Conservation (phyloP, 768 basidiomycete genomes). For the Russula ochroleuca region DNA sequence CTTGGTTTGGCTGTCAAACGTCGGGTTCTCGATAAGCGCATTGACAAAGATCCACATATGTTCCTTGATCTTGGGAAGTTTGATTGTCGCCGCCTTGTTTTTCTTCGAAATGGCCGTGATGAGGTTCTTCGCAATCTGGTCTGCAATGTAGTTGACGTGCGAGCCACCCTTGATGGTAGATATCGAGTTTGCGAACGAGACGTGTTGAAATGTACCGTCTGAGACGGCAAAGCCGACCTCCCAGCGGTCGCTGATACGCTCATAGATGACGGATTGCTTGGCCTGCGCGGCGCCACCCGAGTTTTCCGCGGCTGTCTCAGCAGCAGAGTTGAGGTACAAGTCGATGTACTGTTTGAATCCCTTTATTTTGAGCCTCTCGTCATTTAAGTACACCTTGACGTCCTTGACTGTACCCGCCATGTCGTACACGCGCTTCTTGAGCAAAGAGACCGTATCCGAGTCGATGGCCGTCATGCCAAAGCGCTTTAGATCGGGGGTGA, state of each 20-base stretch:
- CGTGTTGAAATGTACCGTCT: slow-evolving; percentile 87
- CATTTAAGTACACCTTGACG: slow-evolving; percentile 90
- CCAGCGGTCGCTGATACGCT: slow-evolving; percentile 79
- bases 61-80: slow-evolving; percentile 89
- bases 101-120: slow-evolving; percentile 86
- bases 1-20: slow-evolving; percentile 99
- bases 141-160: slow-evolving; percentile 79
- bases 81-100: slow-evolving; percentile 95
- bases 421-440: slow-evolving; percentile 94
- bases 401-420: slow-evolving; percentile 94
- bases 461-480: slow-evolving; percentile 93
- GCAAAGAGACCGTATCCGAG: slow-evolving; percentile 81
- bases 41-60: slow-evolving; percentile 99
- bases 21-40: slow-evolving; percentile 92
- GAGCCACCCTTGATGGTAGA: slow-evolving; percentile 95
- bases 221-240: slow-evolving; percentile 94
- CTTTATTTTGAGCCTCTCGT: slow-evolving; percentile 87
- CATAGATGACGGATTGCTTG: slow-evolving; percentile 80
- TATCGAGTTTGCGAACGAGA: slow-evolving; percentile 97
- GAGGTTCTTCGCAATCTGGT: slow-evolving; percentile 84
- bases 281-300: slow-evolving; percentile 75
- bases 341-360: slow-evolving; percentile 97
- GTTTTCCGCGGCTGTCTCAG: slow-evolving; percentile 59
- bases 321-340: slow-evolving; percentile 78
- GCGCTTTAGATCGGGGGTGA: slow-evolving; percentile 84